Percentiles rank a stretch among this genome's conserved stretches.
Evolutionary conservation across 768 basidiomycete species (phyloP).

Genomic region (Suillus weaverae): DNA sequence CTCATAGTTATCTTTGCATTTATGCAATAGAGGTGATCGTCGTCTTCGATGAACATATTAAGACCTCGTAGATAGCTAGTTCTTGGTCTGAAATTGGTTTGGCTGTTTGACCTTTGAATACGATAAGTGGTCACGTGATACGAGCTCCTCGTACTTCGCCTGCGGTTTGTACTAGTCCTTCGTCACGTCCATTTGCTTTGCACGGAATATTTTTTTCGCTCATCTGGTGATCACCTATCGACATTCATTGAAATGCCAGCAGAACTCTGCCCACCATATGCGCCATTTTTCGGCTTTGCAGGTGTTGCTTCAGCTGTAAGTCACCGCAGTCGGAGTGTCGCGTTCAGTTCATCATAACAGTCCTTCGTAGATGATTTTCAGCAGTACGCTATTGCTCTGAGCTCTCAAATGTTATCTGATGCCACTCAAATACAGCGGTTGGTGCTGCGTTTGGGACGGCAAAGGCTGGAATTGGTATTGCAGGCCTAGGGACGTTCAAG

Average conservation of each 20-base stretch:
- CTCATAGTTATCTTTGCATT: neutral
- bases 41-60: too few relatives aligned
- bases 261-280: conserved; percentile 81
- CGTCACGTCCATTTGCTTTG: neutral
- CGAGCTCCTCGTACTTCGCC: neutral
- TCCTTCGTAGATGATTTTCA: conserved; percentile 83
- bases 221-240: neutral
- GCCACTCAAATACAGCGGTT: conserved; percentile 55
- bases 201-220: neutral
- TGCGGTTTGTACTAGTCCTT: conserved; percentile 2
- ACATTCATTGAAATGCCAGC: conserved; percentile 43
- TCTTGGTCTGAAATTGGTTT: too few relatives aligned
- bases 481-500: conserved; percentile 89
- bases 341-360: conserved; percentile 1
- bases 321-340: conserved; percentile 5
- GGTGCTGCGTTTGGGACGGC: conserved; percentile 97
- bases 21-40: conserved; percentile 10
- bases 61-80: too few relatives aligned
- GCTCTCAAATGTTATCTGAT: conserved; percentile 5
- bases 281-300: conserved; percentile 97
- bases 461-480: conserved; percentile 96
- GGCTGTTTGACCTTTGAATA: neutral
- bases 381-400: conserved; percentile 61
- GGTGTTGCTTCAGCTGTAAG: conserved; percentile 93
- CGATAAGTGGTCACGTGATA: conserved; percentile 3